Evolutionary conservation across 2,329 filamentous ascomycete genomes (phyloP), one percentile per base, ranked within the genome.

Genomic region (Pseudomassariella vexata): DNA sequence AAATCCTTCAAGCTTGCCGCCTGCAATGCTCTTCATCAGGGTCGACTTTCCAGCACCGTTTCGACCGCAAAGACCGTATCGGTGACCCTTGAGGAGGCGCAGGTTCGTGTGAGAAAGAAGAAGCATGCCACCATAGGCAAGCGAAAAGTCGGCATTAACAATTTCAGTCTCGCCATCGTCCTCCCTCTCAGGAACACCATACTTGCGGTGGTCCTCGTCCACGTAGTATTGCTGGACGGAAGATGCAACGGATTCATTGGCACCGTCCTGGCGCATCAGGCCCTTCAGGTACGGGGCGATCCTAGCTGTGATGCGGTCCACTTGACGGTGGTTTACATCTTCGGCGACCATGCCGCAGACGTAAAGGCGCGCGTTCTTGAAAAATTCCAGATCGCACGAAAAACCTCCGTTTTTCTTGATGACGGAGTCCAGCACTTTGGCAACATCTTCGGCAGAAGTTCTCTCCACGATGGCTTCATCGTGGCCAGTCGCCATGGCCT

Each of bases 21-120:
- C 83, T 30, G 92, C 85, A 50, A 98, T 98, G 57, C 85, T 88
- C 56, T 87, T 85, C 92, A 98, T 96, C 37, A 98, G 75, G 2
- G 92, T 98, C n/a, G 92, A 96, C 68, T 98, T 98, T 55, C 92
- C 92, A 36, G 89, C 88, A 66, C 92, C 92, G 59, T 98, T 98
- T 49, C 90, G 85, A 50, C 92, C 92, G 52, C 90, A 95, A 12
- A 98, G 84, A 58, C 92, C 92, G 56, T 98, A 98, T 37, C 92
- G 83, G 62, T 96, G 92, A 36, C 92, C 92, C 70, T 96, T 95
- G 51, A 96, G 75, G 7, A 98, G 78, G 24, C 88, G 82, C 25
- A 98, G 70, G 58, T 95, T 96, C 45, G 92, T 95, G 66, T 96
- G 92, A 5, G 88, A 95, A 15, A 98, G 75, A 40, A 98, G 69